phyloP scores from a whole-genome alignment of 352 stramenopile species.

The Aphanomyces invadans region DNA sequence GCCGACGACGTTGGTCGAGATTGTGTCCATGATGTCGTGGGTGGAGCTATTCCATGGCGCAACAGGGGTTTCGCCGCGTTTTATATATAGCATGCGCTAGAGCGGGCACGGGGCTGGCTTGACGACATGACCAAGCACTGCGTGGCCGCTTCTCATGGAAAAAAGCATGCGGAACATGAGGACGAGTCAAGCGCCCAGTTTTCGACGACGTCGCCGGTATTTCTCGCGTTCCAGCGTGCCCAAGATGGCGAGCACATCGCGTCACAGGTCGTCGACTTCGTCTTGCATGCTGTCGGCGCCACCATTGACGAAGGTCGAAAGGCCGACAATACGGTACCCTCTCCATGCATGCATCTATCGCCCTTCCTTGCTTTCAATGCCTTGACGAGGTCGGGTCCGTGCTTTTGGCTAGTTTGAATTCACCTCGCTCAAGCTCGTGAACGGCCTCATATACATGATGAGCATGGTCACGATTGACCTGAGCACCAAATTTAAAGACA shows the following conservation, averaged over 20 bases:
- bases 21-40: no score
- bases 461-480: slow-evolving; percentile 19
- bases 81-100: background rate
- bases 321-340: background rate
- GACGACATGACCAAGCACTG: slow-evolving; percentile 5
- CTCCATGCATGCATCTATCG: background rate
- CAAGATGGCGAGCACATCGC: slow-evolving; percentile 2
- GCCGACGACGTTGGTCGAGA: no score
- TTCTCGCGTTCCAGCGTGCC: background rate
- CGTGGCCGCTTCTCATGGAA: background rate
- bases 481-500: slow-evolving; percentile 15
- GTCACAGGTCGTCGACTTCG: background rate
- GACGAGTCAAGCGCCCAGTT: background rate
- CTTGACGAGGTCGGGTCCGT: no score
- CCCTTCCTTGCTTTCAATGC: no score
- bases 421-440: slow-evolving; percentile 5
- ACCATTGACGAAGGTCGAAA: background rate
- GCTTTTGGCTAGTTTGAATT: slow-evolving; percentile 6
- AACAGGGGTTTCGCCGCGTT: background rate
- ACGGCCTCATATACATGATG: slow-evolving; percentile 8
- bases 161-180: background rate
- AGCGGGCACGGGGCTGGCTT: background rate
- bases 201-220: background rate
- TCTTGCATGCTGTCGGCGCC: background rate
- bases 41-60: no score